Conservation (phyloP, 2,329 filamentous ascomycete species). For the Didymella pomorum region DNA sequence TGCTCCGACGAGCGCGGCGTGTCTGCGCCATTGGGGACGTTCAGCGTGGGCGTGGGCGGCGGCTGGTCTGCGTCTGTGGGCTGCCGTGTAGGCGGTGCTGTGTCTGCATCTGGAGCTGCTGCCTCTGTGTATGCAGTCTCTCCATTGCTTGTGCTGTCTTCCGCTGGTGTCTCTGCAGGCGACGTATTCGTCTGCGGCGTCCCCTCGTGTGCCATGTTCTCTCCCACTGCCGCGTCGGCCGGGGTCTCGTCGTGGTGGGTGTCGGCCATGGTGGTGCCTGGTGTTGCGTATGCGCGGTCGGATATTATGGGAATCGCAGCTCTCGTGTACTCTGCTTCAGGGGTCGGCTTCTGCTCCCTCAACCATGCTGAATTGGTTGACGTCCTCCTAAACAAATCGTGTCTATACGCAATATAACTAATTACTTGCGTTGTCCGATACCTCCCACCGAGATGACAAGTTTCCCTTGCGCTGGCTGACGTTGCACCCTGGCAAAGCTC, state of each 20-base stretch:
- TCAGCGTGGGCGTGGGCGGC: slow-evolving; percentile 25
- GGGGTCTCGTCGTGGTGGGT: slow-evolving; percentile 23
- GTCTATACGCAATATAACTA: background rate
- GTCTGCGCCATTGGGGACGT: slow-evolving; percentile 35
- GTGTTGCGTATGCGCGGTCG: background rate
- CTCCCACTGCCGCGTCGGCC: background rate
- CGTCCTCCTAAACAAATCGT: background rate
- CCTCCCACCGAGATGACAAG: slow-evolving; percentile 11
- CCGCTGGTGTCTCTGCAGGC: background rate
- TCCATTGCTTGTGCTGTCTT: background rate
- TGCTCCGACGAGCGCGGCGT: slow-evolving; percentile 45
- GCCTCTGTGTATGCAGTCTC: slow-evolving; percentile 17
- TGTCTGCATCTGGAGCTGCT: slow-evolving; percentile 1
- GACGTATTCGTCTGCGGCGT: background rate
- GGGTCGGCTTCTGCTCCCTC: background rate
- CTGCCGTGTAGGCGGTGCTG: background rate
- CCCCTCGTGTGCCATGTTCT: background rate
- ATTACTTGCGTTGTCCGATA: background rate
- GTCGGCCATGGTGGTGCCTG: slow-evolving; percentile 46
- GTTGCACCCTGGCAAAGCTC: slow-evolving; percentile 2
- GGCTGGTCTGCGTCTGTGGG: background rate
- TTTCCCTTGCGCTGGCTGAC: slow-evolving; percentile 8
- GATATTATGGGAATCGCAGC: background rate
- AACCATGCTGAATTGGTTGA: background rate
- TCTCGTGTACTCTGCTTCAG: slow-evolving; percentile 12